A percentile compares a stretch with the other conserved stretches of the same genome.
Evolutionary conservation across 2,329 filamentous ascomycete genomes (phyloP).

Genomic region (Alternaria gansuensis): DNA sequence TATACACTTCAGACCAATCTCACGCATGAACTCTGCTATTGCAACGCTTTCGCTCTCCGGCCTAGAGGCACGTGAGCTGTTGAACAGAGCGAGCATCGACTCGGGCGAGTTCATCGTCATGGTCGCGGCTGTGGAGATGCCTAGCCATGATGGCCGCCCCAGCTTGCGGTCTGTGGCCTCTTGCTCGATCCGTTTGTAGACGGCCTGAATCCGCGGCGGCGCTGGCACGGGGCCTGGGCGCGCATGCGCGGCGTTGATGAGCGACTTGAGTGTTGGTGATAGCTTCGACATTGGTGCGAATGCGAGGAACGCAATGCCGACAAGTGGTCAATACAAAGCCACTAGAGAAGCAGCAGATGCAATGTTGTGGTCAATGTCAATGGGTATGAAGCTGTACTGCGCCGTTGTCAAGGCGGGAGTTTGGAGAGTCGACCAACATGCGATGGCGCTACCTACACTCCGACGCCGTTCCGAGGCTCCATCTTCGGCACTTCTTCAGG

Average conservation of each 20-base stretch:
- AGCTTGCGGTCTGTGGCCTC: constrained; percentile 45
- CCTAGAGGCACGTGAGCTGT: constrained; percentile 45
- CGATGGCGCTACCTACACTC: constrained; percentile 10
- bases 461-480: constrained; percentile 19
- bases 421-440: constrained; percentile 7
- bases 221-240: constrained; percentile 49
- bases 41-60: constrained; percentile 53
- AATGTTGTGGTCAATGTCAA: not conserved
- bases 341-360: not conserved
- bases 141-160: constrained; percentile 50
- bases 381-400: not conserved
- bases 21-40: constrained; percentile 75
- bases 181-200: constrained; percentile 46
- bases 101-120: constrained; percentile 88
- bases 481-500: constrained; percentile 16
- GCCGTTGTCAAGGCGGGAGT: not conserved
- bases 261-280: constrained; percentile 47
- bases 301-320: not conserved
- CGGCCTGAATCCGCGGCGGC: constrained; percentile 41
- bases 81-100: constrained; percentile 71
- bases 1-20: constrained; percentile 79
- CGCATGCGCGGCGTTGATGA: constrained; percentile 49
- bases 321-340: not conserved
- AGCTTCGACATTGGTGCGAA: constrained; percentile 49
- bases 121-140: constrained; percentile 71